phyloP scores from a whole-genome alignment of 805 yeast species.

The Metschnikowia cubensis region DNA sequence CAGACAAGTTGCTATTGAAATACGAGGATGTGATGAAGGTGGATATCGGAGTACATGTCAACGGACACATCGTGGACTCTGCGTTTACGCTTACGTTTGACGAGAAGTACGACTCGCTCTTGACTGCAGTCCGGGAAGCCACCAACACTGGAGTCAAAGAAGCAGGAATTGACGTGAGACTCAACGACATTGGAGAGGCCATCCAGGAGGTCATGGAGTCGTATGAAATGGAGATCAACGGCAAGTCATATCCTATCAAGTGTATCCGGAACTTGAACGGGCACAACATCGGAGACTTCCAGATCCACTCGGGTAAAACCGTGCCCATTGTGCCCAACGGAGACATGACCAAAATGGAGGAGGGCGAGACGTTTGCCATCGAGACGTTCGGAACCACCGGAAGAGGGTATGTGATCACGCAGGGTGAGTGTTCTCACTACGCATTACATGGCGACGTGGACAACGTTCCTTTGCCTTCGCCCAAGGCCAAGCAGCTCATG shows the following conservation, averaged over 20 bases:
- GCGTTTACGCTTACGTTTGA: constrained; percentile 92
- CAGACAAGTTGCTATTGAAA: constrained; percentile 75
- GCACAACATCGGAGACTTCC: constrained; percentile 80
- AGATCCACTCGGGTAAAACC: constrained; percentile 91
- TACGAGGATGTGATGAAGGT: constrained; percentile 95
- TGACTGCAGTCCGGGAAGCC: constrained; percentile 86
- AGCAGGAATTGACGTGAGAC: constrained; percentile 93
- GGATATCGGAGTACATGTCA: constrained; percentile 94
- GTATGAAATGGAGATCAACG: constrained; percentile 87
- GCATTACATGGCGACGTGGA: constrained; percentile 53
- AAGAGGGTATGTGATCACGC: constrained; percentile 76
- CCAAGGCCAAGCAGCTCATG: constrained; percentile 66
- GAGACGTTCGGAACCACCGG: constrained; percentile 99
- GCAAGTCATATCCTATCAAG: constrained; percentile 78
- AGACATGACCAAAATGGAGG: constrained; percentile 97
- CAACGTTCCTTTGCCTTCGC: constrained; percentile 45
- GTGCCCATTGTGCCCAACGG: constrained; percentile 95
- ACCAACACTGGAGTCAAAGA: constrained; percentile 90
- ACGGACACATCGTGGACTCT: constrained; percentile 90
- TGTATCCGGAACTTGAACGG: constrained; percentile 92
- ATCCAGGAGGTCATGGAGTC: constrained; percentile 97
- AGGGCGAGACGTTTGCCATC: constrained; percentile 96
- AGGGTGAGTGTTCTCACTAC: constrained; percentile 95
- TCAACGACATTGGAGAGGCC: constrained; percentile 93
- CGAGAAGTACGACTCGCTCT: constrained; percentile 71